Evolutionary conservation across 1,284 basidiomycete genomes (phyloP), one percentile per base, ranked within the genome.

Genomic region (Apiotrichum sp.): DNA sequence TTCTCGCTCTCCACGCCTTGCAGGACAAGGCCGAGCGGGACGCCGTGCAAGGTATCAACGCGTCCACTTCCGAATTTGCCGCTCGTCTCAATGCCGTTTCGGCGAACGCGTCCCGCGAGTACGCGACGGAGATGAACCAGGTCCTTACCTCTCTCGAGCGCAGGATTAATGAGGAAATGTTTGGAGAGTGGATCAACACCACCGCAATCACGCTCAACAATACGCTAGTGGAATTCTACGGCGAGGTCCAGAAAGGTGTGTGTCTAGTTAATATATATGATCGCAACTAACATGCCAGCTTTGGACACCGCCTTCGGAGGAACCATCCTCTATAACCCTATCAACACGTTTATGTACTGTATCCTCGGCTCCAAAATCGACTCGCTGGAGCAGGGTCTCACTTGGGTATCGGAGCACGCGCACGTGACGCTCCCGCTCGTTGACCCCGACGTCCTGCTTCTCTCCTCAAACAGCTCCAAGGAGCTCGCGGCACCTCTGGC

Each of bases 331-430:
- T 85, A 87, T 67, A 73, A 79, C 9, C 88, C 90, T 0, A 83
- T 88, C n/a, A 86, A 87, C 65, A 89, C 88, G 54, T 96, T 97
- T 69, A 79, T 95, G 65, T 82, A 80, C 65, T 98, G 95, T 72
- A 81, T 97, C 65, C 81, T 98, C 62, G 93, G 93, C 5, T 83
- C 82, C 58, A 98, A 98, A 72, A 85, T 98, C 48, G 80, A 84
- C 55, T 88, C 86, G 6, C 81, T 98, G 65, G 89, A 93, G 74
- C 81, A 84, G 22, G 93, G 88, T 7, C 79, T 98, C 49, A 96
- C 90, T 0, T 98, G 95, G 83, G 80, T 98, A 59, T 87, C 93
- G 65, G 79, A 92, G 62, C 92, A 95, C 72, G 85, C 93, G 40
- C 78, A 84, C 47, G 80, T 96, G 62, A 78, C 88, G 62, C 82